Base-by-base conservation (phyloP, 2,329 filamentous ascomycete species). In the Arthrobotrys sinensis region DNA sequence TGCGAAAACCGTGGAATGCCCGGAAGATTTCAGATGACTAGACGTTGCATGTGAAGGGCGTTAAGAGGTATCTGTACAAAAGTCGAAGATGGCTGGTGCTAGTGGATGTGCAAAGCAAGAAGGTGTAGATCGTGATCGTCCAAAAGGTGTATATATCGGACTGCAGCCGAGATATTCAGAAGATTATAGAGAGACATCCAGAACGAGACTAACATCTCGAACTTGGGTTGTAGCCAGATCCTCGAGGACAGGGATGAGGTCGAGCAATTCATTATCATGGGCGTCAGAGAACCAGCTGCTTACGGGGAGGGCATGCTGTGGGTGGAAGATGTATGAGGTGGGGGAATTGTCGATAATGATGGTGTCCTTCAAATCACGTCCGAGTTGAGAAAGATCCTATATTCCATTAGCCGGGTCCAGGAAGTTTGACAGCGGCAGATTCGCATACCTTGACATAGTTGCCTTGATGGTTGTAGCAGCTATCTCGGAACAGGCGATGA, bases 261-360 rank as follows among this genome's bases (percentile, higher is more conserved):
- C 96, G 83, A 99, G 88, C 80, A 99, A 89, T 88, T 99, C 96
- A 86, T 99, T 99, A 87, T 99, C 96, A 85, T 99, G 96, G 79
- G 96, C 96, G 86, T 99, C 96, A 81, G 94, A 97, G 87, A 99
- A 99, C 96, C 96, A 99, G 88, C 95, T 98, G 89, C 94, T 97
- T 86, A 99, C 99, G 28, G 96, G 96, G 62, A 99, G 95, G 79
- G 96, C 96, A 85, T 99, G 96, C 86, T 99, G 95, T 24, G 96
- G 96, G 84, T 99, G 96, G 89, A 99, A 99, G 83, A 99, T 98
- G 87, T 99, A 99, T 11, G 95, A 98, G 3, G 96, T 99, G 1
- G 96, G 96, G 55, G 96, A 98, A 86, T 99, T 99, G 87, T 99
- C 96, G 83, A 99, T 99, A 84, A 99, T 99, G 84, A 99, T 99